Evolutionary conservation across 129 eudicot genomes (phyloP).

Genomic region (Cynara cardunculus): DNA sequence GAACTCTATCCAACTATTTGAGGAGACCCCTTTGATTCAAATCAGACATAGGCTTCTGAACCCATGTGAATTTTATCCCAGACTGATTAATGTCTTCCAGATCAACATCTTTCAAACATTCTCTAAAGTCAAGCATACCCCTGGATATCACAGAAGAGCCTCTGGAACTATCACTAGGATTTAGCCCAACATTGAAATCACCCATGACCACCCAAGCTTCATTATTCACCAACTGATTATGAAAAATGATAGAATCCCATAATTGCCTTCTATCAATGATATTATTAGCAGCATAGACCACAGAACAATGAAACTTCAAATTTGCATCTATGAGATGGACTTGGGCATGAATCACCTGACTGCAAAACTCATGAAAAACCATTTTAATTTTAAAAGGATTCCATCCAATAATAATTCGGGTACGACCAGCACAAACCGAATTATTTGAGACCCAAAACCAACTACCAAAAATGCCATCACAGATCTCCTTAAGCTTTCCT

Average conservation of each 20-base stretch:
- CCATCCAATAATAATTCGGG: background rate
- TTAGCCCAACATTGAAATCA: background rate
- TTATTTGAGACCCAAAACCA: background rate
- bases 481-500: background rate
- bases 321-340: background rate
- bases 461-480: background rate
- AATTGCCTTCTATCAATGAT: background rate
- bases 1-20: background rate
- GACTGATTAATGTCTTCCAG: background rate
- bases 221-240: background rate
- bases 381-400: background rate
- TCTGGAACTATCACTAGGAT: background rate
- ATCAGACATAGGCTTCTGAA: background rate
- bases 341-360: background rate
- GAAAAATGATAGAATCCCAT: background rate
- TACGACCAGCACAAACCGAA: too few relatives aligned
- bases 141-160: background rate
- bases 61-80: background rate
- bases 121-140: background rate
- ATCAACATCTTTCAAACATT: background rate
- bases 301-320: background rate
- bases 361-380: background rate
- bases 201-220: background rate
- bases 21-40: background rate
- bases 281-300: too few relatives aligned